A percentile compares a stretch with the other conserved stretches of the same genome.
phyloP scores from a whole-genome alignment of 257 asterid genomes.

The Solanum dulcamara region DNA sequence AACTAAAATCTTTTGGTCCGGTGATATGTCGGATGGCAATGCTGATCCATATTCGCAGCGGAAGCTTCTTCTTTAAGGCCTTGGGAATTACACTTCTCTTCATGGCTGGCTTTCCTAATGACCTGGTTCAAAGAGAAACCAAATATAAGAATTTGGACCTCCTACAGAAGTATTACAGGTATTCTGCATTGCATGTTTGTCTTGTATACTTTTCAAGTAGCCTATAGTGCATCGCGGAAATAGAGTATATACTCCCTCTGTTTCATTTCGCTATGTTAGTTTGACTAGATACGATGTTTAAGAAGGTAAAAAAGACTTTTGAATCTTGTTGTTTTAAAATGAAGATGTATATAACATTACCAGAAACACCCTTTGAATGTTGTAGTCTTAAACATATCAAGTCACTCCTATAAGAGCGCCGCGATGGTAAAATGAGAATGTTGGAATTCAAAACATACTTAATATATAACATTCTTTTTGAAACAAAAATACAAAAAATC shows the following conservation, averaged over 20 bases:
- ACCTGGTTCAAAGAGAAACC: conserved; percentile 17
- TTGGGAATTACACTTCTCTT: conserved; percentile 21
- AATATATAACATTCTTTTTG: neutral
- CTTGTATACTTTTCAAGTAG: neutral
- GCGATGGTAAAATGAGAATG: neutral
- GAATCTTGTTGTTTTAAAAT: neutral
- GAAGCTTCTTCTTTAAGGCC: conserved; percentile 24
- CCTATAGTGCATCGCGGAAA: neutral
- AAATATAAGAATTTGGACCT: conserved; percentile 18
- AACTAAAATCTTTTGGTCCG: conserved; percentile 19
- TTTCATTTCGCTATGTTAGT: neutral
- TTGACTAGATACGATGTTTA: neutral
- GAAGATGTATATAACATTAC: neutral
- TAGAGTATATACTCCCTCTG: neutral
- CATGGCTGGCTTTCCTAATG: conserved; percentile 19
- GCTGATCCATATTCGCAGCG: conserved; percentile 14
- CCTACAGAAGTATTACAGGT: conserved; percentile 20
- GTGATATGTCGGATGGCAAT: conserved; percentile 16
- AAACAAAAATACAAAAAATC: neutral
- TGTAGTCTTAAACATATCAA: neutral
- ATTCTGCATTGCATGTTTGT: neutral
- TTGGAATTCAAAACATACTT: neutral
- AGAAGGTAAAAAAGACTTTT: neutral
- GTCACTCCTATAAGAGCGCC: neutral
- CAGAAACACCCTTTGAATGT: neutral